Conservation (phyloP, 176 grass and related monocot genomes). For the Pharus latifolius region DNA sequence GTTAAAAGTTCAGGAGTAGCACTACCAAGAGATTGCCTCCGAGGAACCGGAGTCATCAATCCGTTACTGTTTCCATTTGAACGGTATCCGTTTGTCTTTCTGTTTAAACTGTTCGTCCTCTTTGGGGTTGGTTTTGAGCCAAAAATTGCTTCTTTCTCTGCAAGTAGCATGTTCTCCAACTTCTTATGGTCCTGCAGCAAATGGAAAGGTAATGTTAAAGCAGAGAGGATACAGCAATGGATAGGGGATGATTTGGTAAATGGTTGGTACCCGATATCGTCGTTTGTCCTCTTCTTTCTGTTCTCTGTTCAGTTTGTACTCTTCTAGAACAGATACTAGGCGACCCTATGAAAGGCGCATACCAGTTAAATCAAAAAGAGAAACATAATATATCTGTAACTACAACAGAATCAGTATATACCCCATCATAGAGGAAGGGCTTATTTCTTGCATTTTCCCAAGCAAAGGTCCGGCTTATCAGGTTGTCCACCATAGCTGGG, state of each 20-base stretch:
- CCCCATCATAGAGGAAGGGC: conserved; percentile 91
- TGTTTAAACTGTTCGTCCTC: conserved; percentile 53
- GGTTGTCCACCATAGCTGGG: conserved; percentile 80
- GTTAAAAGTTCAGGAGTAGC: conserved; percentile 82
- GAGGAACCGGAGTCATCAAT: conserved; percentile 70
- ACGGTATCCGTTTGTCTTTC: conserved; percentile 52
- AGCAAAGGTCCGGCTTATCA: conserved; percentile 66
- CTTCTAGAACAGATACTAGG: conserved; percentile 82
- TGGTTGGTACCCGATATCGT: conserved; percentile 51
- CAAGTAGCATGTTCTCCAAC: conserved; percentile 66
- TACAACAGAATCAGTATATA: conserved; percentile 23
- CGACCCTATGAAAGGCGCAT: conserved; percentile 45
- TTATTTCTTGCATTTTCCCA: conserved; percentile 90
- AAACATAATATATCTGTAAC: background rate
- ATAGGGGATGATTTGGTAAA: background rate
- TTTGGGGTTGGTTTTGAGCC: conserved; percentile 60
- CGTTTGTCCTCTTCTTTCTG: conserved; percentile 76
- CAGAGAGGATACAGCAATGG: background rate
- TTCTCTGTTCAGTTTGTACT: conserved; percentile 67
- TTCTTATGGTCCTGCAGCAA: conserved; percentile 88
- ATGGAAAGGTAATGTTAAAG: background rate
- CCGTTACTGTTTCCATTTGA: conserved; percentile 49
- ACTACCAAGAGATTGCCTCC: conserved; percentile 50
- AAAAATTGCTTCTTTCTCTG: conserved; percentile 67
- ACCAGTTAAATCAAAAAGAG: background rate